phyloP scores from a whole-genome alignment of 352 stramenopile genomes.

The Vaucheria bursata region DNA sequence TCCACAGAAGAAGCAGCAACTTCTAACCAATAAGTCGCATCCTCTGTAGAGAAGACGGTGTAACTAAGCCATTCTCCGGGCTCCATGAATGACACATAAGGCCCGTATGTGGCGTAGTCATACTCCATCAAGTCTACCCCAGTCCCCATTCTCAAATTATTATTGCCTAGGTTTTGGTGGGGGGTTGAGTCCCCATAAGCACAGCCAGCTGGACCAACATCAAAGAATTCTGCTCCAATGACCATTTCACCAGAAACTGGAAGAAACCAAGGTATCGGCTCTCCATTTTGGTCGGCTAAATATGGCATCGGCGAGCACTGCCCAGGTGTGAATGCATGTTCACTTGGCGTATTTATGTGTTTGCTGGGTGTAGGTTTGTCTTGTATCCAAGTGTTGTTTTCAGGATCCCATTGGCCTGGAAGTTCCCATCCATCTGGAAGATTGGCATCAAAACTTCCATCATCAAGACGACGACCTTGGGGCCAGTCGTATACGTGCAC shows the following conservation, averaged over 20 bases:
- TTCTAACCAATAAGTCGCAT: not conserved
- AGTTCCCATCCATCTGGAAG: not conserved
- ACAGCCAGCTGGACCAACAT: not conserved
- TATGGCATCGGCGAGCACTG: not conserved
- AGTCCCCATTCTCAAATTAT: not conserved
- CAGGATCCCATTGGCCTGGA: not conserved
- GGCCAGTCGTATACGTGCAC: conserved; percentile 9
- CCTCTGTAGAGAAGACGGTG: not conserved
- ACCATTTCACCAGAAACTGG: not conserved
- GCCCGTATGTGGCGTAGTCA: not conserved
- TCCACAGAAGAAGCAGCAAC: no score
- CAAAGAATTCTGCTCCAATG: conserved; percentile 9
- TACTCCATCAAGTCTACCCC: conserved; percentile 8
- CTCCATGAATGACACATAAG: not conserved
- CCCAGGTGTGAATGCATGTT: not conserved
- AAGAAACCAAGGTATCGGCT: not conserved
- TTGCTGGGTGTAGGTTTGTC: not conserved
- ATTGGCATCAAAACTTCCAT: not conserved
- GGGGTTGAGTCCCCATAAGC: not conserved
- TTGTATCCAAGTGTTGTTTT: not conserved
- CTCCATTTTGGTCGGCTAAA: not conserved
- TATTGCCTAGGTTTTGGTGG: not conserved
- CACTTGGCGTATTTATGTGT: no score
- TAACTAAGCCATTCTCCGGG: conserved; percentile 4
- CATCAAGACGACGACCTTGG: not conserved